phyloP scores from a whole-genome alignment of 768 basidiomycete genomes.

The Tremella mesenterica region DNA sequence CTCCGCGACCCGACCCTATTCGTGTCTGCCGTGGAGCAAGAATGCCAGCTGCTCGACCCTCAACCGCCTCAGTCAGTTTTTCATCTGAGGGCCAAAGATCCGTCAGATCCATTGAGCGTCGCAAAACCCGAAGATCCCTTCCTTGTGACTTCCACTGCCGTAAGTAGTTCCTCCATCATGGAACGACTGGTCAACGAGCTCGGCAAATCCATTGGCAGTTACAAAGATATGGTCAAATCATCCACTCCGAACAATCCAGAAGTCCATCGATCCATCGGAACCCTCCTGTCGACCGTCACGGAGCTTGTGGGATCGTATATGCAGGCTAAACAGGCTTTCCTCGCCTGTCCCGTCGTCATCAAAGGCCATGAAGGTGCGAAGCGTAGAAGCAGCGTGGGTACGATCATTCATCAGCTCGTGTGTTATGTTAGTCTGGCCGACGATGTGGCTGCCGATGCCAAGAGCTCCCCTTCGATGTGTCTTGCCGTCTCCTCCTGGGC shows the following conservation, averaged over 20 bases:
- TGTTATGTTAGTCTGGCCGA: conserved; percentile 64
- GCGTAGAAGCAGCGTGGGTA: conserved; percentile 60
- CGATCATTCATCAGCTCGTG: conserved; percentile 71
- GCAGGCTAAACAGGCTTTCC: conserved; percentile 75
- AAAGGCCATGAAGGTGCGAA: background rate
- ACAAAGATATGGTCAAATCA: conserved; percentile 5
- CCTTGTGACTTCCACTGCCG: conserved; percentile 5
- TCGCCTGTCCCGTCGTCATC: conserved; percentile 54
- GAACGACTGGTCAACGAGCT: conserved; percentile 4
- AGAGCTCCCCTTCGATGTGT: background rate
- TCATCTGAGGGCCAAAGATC: conserved; percentile 55
- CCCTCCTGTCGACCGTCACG: conserved; percentile 51
- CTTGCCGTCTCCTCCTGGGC: conserved; percentile 37
- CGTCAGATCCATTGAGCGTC: background rate
- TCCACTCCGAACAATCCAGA: conserved; percentile 6
- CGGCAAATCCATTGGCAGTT: background rate
- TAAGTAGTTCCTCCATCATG: conserved; percentile 2
- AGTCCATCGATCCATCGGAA: no score
- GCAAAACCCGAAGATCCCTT: conserved; percentile 11
- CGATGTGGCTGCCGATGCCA: conserved; percentile 46
- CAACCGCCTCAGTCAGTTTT: conserved; percentile 50
- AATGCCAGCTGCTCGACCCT: conserved; percentile 66
- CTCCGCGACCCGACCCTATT: conserved; percentile 71
- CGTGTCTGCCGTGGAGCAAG: conserved; percentile 59
- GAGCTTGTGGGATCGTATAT: conserved; percentile 91